Percentiles rank a stretch among this genome's conserved stretches.
phyloP scores from a whole-genome alignment of 306 rosid species.

The Inga leiocalycina region DNA sequence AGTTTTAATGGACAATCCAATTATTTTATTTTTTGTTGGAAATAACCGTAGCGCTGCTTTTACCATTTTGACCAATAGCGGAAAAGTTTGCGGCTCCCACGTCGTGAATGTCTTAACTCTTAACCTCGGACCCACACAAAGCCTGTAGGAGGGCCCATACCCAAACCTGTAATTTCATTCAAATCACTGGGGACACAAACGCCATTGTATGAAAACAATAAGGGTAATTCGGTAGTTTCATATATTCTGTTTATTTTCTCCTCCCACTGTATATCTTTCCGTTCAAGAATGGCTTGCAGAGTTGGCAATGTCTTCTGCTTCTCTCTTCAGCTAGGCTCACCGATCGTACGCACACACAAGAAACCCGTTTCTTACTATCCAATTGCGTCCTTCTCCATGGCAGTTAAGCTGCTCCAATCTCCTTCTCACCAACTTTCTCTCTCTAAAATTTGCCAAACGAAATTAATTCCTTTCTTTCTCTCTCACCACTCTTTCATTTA shows the following conservation, averaged over 20 bases:
- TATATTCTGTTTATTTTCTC: neutral
- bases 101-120: neutral
- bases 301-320: slow-evolving; percentile 73
- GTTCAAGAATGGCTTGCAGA: slow-evolving; percentile 82
- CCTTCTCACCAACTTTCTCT: slow-evolving; percentile 44
- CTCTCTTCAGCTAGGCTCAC: slow-evolving; percentile 48
- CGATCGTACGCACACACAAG: slow-evolving; percentile 48
- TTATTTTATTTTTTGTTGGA: too few species aligned
- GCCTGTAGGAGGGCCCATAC: neutral
- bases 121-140: slow-evolving; percentile 30
- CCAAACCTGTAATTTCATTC: slow-evolving; percentile 32
- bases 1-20: too few species aligned
- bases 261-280: slow-evolving; percentile 40
- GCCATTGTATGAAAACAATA: slow-evolving; percentile 14
- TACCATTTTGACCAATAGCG: slow-evolving; percentile 42
- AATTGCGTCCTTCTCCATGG: slow-evolving; percentile 45
- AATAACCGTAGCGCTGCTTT: neutral
- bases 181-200: slow-evolving; percentile 29
- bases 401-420: slow-evolving; percentile 79
- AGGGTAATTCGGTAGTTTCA: slow-evolving; percentile 30
- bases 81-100: slow-evolving; percentile 38
- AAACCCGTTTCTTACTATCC: slow-evolving; percentile 26
- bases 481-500: slow-evolving; percentile 52
- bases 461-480: slow-evolving; percentile 37
- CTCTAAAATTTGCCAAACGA: slow-evolving; percentile 11